Percentiles rank a stretch among this genome's conserved stretches.
These are phyloP conservation scores for Takashimella tepidaria DNA, from an alignment of 1,284 basidiomycete genomes.

Conservation along the genomic window DNA sequence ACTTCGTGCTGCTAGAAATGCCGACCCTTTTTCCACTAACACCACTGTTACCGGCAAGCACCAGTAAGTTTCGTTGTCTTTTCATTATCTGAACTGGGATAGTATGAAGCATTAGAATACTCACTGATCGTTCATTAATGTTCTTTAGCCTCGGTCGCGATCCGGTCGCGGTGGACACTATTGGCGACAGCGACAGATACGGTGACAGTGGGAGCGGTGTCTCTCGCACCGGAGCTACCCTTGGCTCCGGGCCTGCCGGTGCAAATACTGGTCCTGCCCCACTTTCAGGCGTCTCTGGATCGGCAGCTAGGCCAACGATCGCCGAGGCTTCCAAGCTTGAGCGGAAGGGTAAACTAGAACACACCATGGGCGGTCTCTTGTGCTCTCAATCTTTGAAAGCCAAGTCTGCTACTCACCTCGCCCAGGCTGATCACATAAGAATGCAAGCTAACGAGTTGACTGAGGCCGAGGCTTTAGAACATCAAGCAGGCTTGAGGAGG, in stretches of 20 bases:
- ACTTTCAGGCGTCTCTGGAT: constrained; percentile 6
- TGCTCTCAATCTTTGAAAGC: constrained; percentile 14
- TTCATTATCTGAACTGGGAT: too few species aligned
- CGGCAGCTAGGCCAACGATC: constrained; percentile 3
- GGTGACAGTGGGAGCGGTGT: too few species aligned
- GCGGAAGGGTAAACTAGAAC: constrained; percentile 16
- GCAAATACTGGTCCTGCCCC: constrained; percentile 17
- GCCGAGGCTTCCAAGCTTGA: constrained; percentile 14
- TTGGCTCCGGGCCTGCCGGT: too few species aligned
- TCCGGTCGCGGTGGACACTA: too few species aligned
- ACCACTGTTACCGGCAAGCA: too few species aligned
- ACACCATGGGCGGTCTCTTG: constrained; percentile 12
- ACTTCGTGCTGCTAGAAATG: neutral
- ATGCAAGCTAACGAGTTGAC: constrained; percentile 20
- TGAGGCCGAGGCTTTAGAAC: constrained; percentile 18
- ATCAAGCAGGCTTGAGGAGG: constrained; percentile 18
- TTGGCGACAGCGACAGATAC: too few species aligned
- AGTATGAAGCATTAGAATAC: too few species aligned
- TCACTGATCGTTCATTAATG: too few species aligned
- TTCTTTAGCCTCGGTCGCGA: too few species aligned
- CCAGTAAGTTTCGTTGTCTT: too few species aligned
- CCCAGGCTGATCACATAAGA: constrained; percentile 16
- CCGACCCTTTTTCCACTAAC: too few species aligned
- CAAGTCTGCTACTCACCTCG: constrained; percentile 14
- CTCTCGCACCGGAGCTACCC: too few species aligned